A percentile compares a stretch with the other conserved stretches of the same genome.
Evolutionary conservation across 164 flowering plant genomes (phyloP).

Genomic region (Cinnamomum micranthum): DNA sequence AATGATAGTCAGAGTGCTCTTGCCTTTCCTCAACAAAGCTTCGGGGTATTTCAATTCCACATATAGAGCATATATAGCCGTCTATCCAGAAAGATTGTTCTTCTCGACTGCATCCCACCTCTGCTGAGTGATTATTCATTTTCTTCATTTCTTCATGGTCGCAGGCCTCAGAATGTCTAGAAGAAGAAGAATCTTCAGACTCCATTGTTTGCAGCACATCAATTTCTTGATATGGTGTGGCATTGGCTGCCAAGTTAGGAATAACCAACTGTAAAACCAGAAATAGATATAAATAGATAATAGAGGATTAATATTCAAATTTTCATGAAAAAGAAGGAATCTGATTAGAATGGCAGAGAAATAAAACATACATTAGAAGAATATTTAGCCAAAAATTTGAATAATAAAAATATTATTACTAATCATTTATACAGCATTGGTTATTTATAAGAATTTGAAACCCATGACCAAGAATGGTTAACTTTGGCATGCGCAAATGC

Average conservation of each 20-base stretch:
- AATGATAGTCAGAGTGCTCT: conserved; percentile 86
- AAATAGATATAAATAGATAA: background rate
- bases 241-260: conserved; percentile 3
- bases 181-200: conserved; percentile 17
- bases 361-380: background rate
- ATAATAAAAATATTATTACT: too few relatives aligned
- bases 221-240: conserved; percentile 6
- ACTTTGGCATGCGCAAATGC: background rate
- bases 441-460: background rate
- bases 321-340: background rate
- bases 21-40: conserved; percentile 78
- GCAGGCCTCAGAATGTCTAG: conserved; percentile 17
- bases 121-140: conserved; percentile 9
- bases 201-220: conserved; percentile 13
- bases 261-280: conserved; percentile 17
- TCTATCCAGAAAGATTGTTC: conserved; percentile 54
- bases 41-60: conserved; percentile 81
- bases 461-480: background rate
- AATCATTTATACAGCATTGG: background rate
- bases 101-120: conserved; percentile 18
- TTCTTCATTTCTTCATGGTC: conserved; percentile 7
- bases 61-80: conserved; percentile 74
- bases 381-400: background rate
- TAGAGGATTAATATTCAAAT: background rate
- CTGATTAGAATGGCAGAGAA: too few relatives aligned